A percentile compares a stretch with the other conserved stretches of the same genome.
Conservation (phyloP, 2,329 filamentous ascomycete genomes). For the Chaetoscypha palmicola region DNA sequence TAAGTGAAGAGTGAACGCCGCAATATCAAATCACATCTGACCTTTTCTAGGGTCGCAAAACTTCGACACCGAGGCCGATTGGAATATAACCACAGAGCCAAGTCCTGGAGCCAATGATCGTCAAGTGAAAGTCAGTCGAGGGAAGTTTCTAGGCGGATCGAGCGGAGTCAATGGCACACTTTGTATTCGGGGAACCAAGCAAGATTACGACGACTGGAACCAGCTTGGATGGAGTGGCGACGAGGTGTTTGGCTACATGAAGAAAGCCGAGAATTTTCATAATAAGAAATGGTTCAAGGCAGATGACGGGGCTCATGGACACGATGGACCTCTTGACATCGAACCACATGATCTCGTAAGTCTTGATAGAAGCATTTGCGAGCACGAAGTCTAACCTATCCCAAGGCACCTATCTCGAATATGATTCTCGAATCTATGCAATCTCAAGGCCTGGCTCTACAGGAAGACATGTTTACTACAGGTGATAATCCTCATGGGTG, state of each 20-base stretch:
- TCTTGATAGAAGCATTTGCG: background rate
- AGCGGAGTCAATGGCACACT: constrained; percentile 45
- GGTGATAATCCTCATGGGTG: constrained; percentile 47
- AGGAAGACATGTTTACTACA: constrained; percentile 52
- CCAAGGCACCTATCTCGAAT: constrained; percentile 44
- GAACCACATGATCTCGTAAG: constrained; percentile 49
- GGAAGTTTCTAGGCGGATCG: constrained; percentile 43
- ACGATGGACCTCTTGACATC: constrained; percentile 45
- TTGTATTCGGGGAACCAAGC: constrained; percentile 41
- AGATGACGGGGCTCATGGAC: constrained; percentile 41
- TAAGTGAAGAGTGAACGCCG: constrained; percentile 11
- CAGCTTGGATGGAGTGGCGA: constrained; percentile 49
- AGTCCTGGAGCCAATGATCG: constrained; percentile 35
- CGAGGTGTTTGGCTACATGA: constrained; percentile 50
- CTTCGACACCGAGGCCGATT: constrained; percentile 43
- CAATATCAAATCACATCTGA: background rate
- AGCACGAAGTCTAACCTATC: background rate
- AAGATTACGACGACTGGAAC: constrained; percentile 49
- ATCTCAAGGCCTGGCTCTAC: constrained; percentile 46
- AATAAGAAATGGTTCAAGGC: constrained; percentile 50
- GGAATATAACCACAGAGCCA: constrained; percentile 41
- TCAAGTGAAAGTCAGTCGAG: constrained; percentile 41
- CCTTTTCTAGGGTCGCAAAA: constrained; percentile 35
- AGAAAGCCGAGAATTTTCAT: constrained; percentile 53
- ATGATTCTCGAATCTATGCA: constrained; percentile 48